phyloP scores from a whole-genome alignment of 345 rosid species.

The Acer campestre region DNA sequence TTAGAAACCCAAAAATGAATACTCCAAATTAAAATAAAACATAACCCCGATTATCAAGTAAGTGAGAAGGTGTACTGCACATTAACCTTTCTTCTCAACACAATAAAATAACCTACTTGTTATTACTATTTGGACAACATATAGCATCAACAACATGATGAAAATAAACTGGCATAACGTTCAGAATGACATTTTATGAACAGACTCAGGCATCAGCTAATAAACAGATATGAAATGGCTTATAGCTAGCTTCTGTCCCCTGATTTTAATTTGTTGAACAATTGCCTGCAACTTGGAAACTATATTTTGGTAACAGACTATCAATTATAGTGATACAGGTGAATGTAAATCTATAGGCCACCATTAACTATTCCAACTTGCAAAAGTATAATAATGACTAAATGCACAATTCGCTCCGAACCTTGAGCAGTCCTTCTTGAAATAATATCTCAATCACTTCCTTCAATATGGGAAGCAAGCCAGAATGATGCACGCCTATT shows the following conservation, averaged over 20 bases:
- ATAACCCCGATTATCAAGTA: not conserved
- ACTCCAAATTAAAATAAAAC: not conserved
- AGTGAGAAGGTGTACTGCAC: not conserved
- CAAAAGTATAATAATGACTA: not conserved
- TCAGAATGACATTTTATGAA: not conserved
- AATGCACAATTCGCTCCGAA: constrained; percentile 26
- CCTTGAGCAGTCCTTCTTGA: constrained; percentile 99
- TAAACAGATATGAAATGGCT: not conserved
- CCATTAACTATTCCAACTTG: not conserved
- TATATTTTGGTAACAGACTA: not conserved
- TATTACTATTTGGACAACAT: not conserved
- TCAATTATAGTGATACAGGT: not conserved
- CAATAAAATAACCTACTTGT: not conserved
- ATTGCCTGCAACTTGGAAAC: not conserved
- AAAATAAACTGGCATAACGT: not conserved
- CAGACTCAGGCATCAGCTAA: not conserved
- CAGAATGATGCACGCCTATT: constrained; percentile 98
- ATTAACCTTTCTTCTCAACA: not conserved
- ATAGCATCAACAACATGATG: not conserved
- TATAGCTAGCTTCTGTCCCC: not conserved
- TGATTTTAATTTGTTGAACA: not conserved
- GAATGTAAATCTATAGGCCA: not conserved
- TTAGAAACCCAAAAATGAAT: constrained; percentile 11
- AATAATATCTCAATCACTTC: constrained; percentile 98
- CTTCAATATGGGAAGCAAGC: constrained; percentile 95